Evolutionary conservation across 345 rosid species (phyloP).

Genomic region (Eucalyptus polyanthemos): DNA sequence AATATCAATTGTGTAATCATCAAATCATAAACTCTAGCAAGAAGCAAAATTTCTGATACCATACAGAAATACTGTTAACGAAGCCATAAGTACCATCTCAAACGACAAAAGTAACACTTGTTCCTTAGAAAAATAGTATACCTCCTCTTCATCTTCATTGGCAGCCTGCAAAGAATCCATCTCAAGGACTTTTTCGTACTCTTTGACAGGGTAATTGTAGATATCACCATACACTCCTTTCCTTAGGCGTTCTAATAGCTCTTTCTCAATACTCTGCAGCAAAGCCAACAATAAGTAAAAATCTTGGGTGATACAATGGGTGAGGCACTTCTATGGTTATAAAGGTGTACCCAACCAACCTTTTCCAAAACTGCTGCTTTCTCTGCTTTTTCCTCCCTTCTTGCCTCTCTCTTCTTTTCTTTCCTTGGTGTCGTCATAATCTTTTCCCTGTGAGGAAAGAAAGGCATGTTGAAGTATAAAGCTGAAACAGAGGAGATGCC

Average conservation of each 20-base stretch:
- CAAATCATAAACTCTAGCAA: neutral
- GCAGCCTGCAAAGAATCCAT: slow-evolving; percentile 11
- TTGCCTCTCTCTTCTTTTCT: slow-evolving; percentile 46
- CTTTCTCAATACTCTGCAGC: slow-evolving; percentile 74
- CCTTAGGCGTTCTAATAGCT: slow-evolving; percentile 69
- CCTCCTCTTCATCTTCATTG: slow-evolving; percentile 39
- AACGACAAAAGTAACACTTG: neutral
- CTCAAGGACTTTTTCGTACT: slow-evolving; percentile 43
- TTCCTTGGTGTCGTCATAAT: slow-evolving; percentile 63
- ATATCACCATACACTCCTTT: slow-evolving; percentile 63
- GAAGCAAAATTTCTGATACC: neutral
- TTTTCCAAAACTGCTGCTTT: slow-evolving; percentile 74
- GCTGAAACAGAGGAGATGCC: neutral
- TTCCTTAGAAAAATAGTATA: neutral
- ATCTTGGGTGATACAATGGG: neutral
- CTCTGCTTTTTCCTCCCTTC: slow-evolving; percentile 83
- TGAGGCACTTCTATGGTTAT: neutral
- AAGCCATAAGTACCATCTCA: neutral
- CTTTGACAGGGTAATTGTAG: slow-evolving; percentile 40
- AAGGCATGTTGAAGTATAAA: neutral
- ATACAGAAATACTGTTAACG: neutral
- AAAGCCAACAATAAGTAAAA: neutral
- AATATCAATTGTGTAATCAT: neutral
- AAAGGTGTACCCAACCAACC: slow-evolving; percentile 20
- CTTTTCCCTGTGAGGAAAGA: slow-evolving; percentile 38